Evolutionary conservation across 208 protist species (phyloP).

Genomic region (Porcisia deanei): DNA sequence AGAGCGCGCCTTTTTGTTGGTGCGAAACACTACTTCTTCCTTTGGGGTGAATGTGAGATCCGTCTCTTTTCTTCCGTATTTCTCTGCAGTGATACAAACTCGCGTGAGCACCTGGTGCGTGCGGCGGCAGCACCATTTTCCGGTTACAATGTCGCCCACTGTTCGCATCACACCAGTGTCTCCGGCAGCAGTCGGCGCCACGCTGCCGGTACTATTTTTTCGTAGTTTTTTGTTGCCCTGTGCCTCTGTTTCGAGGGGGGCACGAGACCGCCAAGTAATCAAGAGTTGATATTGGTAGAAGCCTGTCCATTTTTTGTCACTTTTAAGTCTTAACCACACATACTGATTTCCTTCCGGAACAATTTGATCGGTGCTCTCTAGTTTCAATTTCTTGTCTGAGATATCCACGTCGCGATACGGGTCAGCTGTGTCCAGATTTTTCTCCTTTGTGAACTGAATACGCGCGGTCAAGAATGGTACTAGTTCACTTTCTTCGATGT

Average conservation of each 20-base stretch:
- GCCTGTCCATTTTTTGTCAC: slow-evolving; percentile 54
- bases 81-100: slow-evolving; percentile 57
- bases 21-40: slow-evolving; percentile 51
- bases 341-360: slow-evolving; percentile 55
- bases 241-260: slow-evolving; percentile 17
- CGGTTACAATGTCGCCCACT: slow-evolving; percentile 63
- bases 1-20: slow-evolving; percentile 47
- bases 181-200: not conserved
- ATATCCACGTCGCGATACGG: slow-evolving; percentile 16
- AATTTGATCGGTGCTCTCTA: slow-evolving; percentile 34
- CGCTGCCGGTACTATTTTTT: not conserved
- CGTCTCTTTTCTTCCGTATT: slow-evolving; percentile 39
- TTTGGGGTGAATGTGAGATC: slow-evolving; percentile 50
- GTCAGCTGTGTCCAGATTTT: slow-evolving; percentile 8
- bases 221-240: slow-evolving; percentile 20
- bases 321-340: slow-evolving; percentile 56
- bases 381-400: slow-evolving; percentile 3
- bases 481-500: not conserved
- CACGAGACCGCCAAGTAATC: slow-evolving; percentile 41
- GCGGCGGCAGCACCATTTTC: slow-evolving; percentile 67
- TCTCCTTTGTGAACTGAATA: slow-evolving; percentile 12
- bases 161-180: slow-evolving; percentile 15
- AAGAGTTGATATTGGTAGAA: slow-evolving; percentile 43
- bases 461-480: slow-evolving; percentile 6
- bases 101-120: slow-evolving; percentile 69